These are phyloP conservation scores for Mrakia gelida DNA, from an alignment of 768 basidiomycete genomes.

Conservation along the genomic window DNA sequence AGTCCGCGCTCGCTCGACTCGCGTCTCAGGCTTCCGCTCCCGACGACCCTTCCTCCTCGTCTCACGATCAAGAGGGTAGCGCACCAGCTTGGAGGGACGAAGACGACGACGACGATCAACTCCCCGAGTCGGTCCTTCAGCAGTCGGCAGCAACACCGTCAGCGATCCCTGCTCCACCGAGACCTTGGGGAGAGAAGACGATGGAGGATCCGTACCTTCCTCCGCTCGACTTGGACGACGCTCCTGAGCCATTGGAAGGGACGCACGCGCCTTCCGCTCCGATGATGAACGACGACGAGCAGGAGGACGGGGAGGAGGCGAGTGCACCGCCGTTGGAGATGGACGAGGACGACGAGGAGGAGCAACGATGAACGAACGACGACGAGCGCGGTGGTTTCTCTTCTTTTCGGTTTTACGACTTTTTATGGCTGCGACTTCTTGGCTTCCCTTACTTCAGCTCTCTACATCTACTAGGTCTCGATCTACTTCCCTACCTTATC, in stretches of 20 bases:
- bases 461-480: too few species aligned
- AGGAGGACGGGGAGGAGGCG: neutral
- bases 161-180: neutral
- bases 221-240: neutral
- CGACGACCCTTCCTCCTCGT: neutral
- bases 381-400: too few species aligned
- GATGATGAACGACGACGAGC: neutral
- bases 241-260: neutral
- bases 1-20: constrained; percentile 1
- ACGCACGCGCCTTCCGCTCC: neutral
- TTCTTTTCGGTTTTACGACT: too few species aligned
- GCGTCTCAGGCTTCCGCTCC: neutral
- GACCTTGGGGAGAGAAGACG: constrained; percentile 5
- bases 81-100: neutral
- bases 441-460: too few species aligned
- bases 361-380: too few species aligned
- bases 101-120: constrained; percentile 8
- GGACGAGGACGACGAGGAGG: neutral
- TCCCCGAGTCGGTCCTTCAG: neutral
- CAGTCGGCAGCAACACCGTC: too few species aligned
- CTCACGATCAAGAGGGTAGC: neutral
- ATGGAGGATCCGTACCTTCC: constrained; percentile 16
- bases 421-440: too few species aligned
- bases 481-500: too few species aligned
- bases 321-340: constrained; percentile 1